Evolutionary conservation across 176 grass and related monocot species (phyloP).

Genomic region (Carex cristatella): DNA sequence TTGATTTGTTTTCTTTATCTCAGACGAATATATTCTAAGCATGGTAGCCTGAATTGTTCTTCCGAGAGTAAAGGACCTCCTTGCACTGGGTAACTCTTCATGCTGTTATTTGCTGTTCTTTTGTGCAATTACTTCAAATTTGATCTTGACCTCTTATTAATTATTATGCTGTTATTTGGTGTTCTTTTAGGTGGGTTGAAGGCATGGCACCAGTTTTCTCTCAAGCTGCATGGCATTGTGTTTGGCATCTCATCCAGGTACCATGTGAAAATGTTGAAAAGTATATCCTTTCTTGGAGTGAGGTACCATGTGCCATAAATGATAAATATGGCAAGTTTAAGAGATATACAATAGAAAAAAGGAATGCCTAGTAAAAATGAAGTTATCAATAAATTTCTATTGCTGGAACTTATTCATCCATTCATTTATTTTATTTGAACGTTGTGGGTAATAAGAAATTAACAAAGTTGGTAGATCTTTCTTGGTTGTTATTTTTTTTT

Average conservation of each 20-base stretch:
- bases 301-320: background rate
- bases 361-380: background rate
- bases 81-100: conserved; percentile 71
- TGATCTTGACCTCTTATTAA: too few species aligned
- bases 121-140: background rate
- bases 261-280: background rate
- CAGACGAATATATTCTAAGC: conserved; percentile 76
- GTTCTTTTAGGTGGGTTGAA: conserved; percentile 73
- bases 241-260: conserved; percentile 92
- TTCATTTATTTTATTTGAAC: background rate
- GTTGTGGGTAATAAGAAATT: background rate
- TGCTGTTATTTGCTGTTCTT: background rate
- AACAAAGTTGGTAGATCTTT: background rate
- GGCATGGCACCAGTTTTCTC: conserved; percentile 99
- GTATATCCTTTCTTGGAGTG: background rate
- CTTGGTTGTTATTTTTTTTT: background rate
- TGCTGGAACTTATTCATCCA: background rate
- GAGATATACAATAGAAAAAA: background rate
- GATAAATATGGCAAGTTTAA: background rate
- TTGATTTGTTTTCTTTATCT: conserved; percentile 9
- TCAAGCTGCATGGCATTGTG: conserved; percentile 89
- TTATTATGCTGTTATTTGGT: background rate
- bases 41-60: conserved; percentile 73
- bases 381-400: background rate
- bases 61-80: conserved; percentile 85